Evolutionary conservation across 176 grass and related monocot species (phyloP).

Genomic region (Saccharum spontaneum): DNA sequence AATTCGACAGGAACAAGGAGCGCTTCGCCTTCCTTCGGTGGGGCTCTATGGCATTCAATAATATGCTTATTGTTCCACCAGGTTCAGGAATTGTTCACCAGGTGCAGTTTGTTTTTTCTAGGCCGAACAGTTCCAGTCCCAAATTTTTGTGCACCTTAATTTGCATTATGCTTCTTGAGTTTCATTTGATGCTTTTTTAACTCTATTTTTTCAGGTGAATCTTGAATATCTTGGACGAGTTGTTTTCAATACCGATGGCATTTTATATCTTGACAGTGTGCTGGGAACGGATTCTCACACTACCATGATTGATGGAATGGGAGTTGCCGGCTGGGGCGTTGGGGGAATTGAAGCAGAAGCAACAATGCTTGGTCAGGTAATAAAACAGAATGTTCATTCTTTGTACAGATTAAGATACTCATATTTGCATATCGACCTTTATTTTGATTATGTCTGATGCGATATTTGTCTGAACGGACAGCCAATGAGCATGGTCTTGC

Average conservation of each 20-base stretch:
- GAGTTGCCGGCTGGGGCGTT: neutral
- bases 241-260: conserved; percentile 23
- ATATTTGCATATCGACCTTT: neutral
- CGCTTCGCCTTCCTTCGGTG: conserved; percentile 13
- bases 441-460: neutral
- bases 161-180: neutral
- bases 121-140: neutral
- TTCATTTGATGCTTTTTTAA: neutral
- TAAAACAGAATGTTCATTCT: neutral
- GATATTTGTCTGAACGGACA: neutral
- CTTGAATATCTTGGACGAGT: conserved; percentile 26
- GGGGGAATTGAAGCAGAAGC: conserved; percentile 24
- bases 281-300: conserved; percentile 9
- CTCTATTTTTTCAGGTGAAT: neutral
- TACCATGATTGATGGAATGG: conserved; percentile 28
- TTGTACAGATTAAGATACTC: neutral
- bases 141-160: neutral
- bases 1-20: conserved; percentile 21
- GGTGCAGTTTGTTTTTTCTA: neutral
- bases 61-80: conserved; percentile 31
- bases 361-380: conserved; percentile 22
- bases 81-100: conserved; percentile 32
- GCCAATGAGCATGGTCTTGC: conserved; percentile 36
- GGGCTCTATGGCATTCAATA: conserved; percentile 19
- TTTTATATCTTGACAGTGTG: conserved; percentile 17